These are phyloP conservation scores for Eragrostis curvula DNA, from an alignment of 176 grass and related monocot species.

Conservation along the genomic window DNA sequence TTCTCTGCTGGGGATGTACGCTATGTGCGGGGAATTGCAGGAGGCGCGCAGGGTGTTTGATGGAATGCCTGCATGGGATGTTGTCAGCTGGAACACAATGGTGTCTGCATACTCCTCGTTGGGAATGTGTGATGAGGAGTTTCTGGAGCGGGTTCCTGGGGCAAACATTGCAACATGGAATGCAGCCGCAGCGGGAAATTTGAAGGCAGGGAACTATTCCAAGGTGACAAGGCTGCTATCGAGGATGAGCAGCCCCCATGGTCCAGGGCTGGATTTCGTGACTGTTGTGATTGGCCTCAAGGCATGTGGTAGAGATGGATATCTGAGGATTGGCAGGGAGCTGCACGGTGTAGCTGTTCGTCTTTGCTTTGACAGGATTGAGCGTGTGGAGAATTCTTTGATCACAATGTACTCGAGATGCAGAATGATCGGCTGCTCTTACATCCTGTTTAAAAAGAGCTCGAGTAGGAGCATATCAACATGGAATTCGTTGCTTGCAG, in stretches of 20 bases:
- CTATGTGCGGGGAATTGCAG: conserved; percentile 46
- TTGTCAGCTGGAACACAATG: conserved; percentile 71
- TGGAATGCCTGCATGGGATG: conserved; percentile 55
- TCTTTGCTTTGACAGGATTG: conserved; percentile 36
- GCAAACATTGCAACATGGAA: conserved; percentile 45
- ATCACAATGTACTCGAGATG: conserved; percentile 58
- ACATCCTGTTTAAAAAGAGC: conserved; percentile 43
- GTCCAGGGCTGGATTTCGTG: conserved; percentile 47
- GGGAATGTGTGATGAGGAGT: too few relatives aligned
- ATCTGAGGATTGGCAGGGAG: conserved; percentile 56
- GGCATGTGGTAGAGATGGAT: conserved; percentile 45
- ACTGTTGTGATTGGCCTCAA: conserved; percentile 65
- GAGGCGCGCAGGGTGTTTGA: conserved; percentile 58
- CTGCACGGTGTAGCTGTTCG: conserved; percentile 55
- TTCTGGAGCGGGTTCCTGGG: conserved; percentile 34
- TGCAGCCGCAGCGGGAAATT: conserved; percentile 23
- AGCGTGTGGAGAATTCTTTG: conserved; percentile 52
- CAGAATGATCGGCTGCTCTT: conserved; percentile 34
- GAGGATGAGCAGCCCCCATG: conserved; percentile 19
- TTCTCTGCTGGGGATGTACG: conserved; percentile 58
- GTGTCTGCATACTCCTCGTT: conserved; percentile 30
- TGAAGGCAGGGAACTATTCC: conserved; percentile 43
- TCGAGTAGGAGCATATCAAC: conserved; percentile 36
- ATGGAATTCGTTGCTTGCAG: conserved; percentile 78
- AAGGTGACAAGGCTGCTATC: conserved; percentile 44